Base-by-base conservation (phyloP, 2,329 filamentous ascomycete species). In the Fusarium guadeloupense region DNA sequence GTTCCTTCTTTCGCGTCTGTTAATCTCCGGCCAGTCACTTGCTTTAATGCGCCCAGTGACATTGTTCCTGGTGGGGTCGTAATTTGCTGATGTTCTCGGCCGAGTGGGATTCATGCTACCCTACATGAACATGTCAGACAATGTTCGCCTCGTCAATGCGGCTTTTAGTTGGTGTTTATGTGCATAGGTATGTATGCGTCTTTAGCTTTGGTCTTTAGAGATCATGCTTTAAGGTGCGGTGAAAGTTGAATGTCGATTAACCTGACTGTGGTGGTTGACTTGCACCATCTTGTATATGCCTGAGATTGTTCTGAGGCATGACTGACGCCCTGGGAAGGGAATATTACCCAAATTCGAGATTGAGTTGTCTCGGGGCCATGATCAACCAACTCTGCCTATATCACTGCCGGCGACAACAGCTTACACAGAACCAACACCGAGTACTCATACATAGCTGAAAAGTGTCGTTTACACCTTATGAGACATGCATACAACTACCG, bases 1-100 rank as follows among this genome's bases (percentile, higher is more conserved):
- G 14, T 54, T 62, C 43, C 23, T 13, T 16, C 25, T 30, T 44
- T 38, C 42, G 58, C 46, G 52, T 53, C 33, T 42, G 26, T 58
- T 64, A 64, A 64, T 64, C 45, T 64, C 60, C 60, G 60, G 38
- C 34, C 46, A 44, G 54, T 31, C 59, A 52, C 57, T 40, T 26
- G 56, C 13, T 42, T 17, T n/a, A 59, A 59, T 59, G 54, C 34
- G 17, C 37, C 25, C 14, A 53, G 26, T 59, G 37, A 31, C 41
- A 33, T 55, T 47, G 48, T 21, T 25, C 9, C 14, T 13, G 9
- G 45, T 64, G 60, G 60, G 23, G 9, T 21, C 35, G 43, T 33
- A 62, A 62, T 62, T 62, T 64, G 35, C 34, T 45, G 26, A 14
- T 37, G 19, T 48, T 57, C 23, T 63, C 55, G 60, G 60, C 55